Evolutionary conservation across 768 basidiomycete species (phyloP).

Genomic region (Mycena polygramma): DNA sequence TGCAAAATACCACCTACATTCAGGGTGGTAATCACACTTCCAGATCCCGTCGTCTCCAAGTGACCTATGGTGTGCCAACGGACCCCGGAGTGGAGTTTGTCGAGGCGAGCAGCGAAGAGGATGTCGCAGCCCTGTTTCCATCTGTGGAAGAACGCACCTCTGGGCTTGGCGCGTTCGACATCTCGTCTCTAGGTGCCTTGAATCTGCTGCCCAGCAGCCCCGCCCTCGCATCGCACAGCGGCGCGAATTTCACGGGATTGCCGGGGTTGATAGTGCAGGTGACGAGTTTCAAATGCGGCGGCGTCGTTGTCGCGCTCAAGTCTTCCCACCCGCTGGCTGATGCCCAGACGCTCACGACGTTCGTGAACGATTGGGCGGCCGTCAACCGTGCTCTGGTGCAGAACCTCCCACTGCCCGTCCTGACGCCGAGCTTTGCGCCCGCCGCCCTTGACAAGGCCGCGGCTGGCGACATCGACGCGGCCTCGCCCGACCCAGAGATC

Average conservation of each 20-base stretch:
- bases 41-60: constrained; percentile 45
- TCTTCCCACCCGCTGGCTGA: constrained; percentile 52
- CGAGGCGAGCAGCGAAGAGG: constrained; percentile 29
- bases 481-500: constrained; percentile 39
- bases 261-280: constrained; percentile 52
- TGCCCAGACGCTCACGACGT: constrained; percentile 50
- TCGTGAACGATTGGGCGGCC: constrained; percentile 51
- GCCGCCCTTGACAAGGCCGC: constrained; percentile 45
- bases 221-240: constrained; percentile 42
- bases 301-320: constrained; percentile 47
- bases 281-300: constrained; percentile 48
- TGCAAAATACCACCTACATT: constrained; percentile 41
- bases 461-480: constrained; percentile 47
- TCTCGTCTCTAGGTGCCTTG: constrained; percentile 19
- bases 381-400: constrained; percentile 41
- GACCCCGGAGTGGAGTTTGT: constrained; percentile 51
- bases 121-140: constrained; percentile 22
- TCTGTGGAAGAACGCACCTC: constrained; percentile 30
- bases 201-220: constrained; percentile 40
- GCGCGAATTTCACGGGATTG: constrained; percentile 38
- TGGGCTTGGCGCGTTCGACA: constrained; percentile 35
- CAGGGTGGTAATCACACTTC: constrained; percentile 39
- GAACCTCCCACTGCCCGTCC: constrained; percentile 24
- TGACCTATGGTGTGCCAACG: constrained; percentile 40
- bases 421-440: constrained; percentile 48